These are phyloP conservation scores for Rutidosis leptorrhynchoides DNA, from an alignment of 129 eudicot species.

Conservation along the genomic window DNA sequence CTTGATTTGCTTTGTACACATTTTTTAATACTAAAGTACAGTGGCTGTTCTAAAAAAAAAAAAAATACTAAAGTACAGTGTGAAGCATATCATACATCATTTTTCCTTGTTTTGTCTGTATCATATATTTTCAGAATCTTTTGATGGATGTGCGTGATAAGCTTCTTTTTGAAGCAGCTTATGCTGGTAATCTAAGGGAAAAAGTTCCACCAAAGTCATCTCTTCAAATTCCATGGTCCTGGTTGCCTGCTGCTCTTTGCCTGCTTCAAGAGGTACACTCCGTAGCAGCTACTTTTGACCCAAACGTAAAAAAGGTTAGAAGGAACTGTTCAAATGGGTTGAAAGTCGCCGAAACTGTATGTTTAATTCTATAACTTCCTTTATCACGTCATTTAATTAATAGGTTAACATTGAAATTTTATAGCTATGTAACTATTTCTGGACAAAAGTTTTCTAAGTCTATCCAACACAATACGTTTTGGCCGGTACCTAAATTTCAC, in stretches of 20 bases:
- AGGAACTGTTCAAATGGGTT: not conserved
- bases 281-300: conserved; percentile 1
- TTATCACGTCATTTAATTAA: not conserved
- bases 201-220: conserved; percentile 80
- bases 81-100: not conserved
- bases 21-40: not conserved
- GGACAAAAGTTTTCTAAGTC: not conserved
- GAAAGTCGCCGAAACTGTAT: not conserved
- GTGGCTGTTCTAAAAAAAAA: too few species aligned
- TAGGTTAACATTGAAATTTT: not conserved
- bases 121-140: conserved; percentile 56
- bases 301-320: not conserved
- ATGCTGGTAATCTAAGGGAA: conserved; percentile 84
- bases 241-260: conserved; percentile 95
- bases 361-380: not conserved
- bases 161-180: conserved; percentile 95
- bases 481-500: not conserved
- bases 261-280: conserved; percentile 93
- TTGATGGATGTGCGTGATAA: conserved; percentile 92
- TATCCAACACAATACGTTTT: not conserved
- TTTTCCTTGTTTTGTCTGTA: conserved; percentile 1
- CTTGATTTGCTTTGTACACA: not conserved
- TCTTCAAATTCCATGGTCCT: conserved; percentile 92
- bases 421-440: not conserved
- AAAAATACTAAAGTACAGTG: not conserved